These are phyloP conservation scores for Adansonia digitata DNA, from an alignment of 345 rosid species.

Conservation along the genomic window DNA sequence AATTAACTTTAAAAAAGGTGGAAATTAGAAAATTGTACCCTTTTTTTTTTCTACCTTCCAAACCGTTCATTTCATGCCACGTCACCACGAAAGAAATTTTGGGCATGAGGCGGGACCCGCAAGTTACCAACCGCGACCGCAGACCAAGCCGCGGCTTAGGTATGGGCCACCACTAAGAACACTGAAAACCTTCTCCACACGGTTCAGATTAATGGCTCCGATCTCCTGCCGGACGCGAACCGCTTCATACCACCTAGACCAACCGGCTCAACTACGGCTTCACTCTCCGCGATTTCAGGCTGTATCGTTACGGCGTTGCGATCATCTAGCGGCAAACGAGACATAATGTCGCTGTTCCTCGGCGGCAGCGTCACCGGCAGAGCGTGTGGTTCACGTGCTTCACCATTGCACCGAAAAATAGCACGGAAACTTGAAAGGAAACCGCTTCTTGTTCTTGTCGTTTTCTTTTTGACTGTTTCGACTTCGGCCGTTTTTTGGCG, in stretches of 20 bases:
- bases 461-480: constrained; percentile 23
- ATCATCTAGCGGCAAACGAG: constrained; percentile 43
- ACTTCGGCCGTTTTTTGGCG: constrained; percentile 27
- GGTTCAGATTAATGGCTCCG: constrained; percentile 33
- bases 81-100: background rate
- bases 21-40: background rate
- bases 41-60: background rate
- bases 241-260: constrained; percentile 53
- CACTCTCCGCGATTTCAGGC: constrained; percentile 24
- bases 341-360: constrained; percentile 43
- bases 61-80: background rate
- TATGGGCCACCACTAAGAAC: constrained; percentile 9
- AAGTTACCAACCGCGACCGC: constrained; percentile 21
- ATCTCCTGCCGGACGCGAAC: constrained; percentile 60
- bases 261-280: constrained; percentile 33
- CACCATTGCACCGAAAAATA: constrained; percentile 33
- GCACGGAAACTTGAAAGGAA: constrained; percentile 42
- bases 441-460: constrained; percentile 31
- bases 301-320: constrained; percentile 15
- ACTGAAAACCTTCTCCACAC: background rate
- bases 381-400: constrained; percentile 16
- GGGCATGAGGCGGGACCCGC: background rate
- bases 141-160: background rate
- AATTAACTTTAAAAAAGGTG: no score
- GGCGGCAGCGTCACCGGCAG: constrained; percentile 15